phyloP scores from a whole-genome alignment of 2,329 filamentous ascomycete genomes.

The Aureobasidium sp. region DNA sequence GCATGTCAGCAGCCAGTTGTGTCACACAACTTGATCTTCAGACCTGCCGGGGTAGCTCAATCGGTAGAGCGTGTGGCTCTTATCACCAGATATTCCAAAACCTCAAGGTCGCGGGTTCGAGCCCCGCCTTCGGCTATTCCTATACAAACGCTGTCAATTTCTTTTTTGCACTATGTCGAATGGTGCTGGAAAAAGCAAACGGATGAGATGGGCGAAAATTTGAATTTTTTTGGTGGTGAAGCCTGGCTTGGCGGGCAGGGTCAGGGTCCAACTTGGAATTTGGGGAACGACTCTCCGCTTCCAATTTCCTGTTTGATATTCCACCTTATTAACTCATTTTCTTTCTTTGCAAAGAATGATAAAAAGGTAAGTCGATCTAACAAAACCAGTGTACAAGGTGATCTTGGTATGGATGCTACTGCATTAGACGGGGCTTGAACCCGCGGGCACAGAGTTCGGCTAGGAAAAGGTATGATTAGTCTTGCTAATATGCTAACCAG shows the following conservation, averaged over 20 bases:
- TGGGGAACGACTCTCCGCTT: too few relatives aligned
- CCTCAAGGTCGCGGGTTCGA: not conserved
- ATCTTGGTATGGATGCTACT: too few relatives aligned
- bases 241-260: not conserved
- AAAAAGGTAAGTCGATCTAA: too few relatives aligned
- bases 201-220: not conserved
- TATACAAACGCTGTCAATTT: not conserved
- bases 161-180: not conserved
- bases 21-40: slow-evolving; percentile 9
- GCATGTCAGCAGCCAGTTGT: slow-evolving; percentile 13
- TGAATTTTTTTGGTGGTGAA: not conserved
- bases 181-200: not conserved
- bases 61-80: slow-evolving; percentile 43
- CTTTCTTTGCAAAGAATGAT: too few relatives aligned
- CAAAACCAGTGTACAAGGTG: too few relatives aligned
- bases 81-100: slow-evolving; percentile 21
- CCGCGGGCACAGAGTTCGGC: not conserved
- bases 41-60: slow-evolving; percentile 40
- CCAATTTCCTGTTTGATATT: too few relatives aligned
- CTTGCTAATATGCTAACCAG: too few relatives aligned
- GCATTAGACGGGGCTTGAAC: too few relatives aligned
- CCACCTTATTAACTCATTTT: too few relatives aligned
- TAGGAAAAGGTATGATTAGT: too few relatives aligned
- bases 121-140: not conserved
- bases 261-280: not conserved